Base-by-base conservation (phyloP, 2,329 filamentous ascomycete genomes). In the Lojkania enalia region DNA sequence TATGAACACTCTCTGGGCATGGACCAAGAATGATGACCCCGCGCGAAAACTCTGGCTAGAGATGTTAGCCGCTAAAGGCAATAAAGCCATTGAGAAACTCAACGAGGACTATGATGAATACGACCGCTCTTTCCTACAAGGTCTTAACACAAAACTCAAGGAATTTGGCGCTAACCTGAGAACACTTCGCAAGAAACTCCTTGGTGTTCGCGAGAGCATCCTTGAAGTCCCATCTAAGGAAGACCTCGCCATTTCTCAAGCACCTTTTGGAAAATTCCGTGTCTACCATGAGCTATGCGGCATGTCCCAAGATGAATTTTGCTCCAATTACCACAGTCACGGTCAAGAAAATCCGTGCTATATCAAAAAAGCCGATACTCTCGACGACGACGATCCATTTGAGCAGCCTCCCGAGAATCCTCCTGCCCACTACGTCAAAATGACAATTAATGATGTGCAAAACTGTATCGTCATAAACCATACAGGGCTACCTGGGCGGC, bases 41-140 rank as follows among this genome's bases (percentile, higher is more conserved):
- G 41, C 49, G 11, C 43, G 49, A 9, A 38, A 27, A 11, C 29
- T 54, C 4, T 20, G 49, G n/a, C 15, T 49, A 13, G 49, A 54
- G 15, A 32, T 50, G 1, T 20, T 54, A n/a, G 13, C 13, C 14
- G 16, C n/a, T 12, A 19, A 12, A 12, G 23, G 12, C 18, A 5
- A 12, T 4, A 23, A 31, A 37, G 33, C 13, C 33, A 15, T 43
- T 27, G 16, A 9, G 15, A 33, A 33, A 16, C 9, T 33, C 7
- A 16, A 11, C 9, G 15, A 33, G 7, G 30, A 33, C 6, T 6
- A 11, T 15, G 9, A 11, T 7, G 9, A 9, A 11, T 33, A 33
- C 30, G 15, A 9, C 16, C 9, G 9, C 7, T 7, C 9, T 6
- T 9, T 33, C 15, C 30, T 33, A 9, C 9, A 16, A 16, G 30